Evolutionary conservation across 1,284 basidiomycete species (phyloP), one percentile per base, ranked within the genome.

Genomic region (Naganishia liquefaciens): DNA sequence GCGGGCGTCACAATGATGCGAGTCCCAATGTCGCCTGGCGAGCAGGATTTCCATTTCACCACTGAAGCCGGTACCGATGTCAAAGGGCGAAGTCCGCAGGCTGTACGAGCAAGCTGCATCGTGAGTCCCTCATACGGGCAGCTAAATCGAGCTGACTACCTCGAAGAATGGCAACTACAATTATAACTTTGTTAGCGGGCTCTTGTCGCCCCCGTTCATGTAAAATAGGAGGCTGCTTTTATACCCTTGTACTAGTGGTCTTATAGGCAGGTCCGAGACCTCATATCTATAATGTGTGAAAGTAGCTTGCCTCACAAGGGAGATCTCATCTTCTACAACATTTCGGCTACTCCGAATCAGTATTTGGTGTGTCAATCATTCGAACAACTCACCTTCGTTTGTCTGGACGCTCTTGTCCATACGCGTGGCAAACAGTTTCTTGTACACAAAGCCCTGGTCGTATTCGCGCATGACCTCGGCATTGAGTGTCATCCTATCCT

Each of bases 381-480:
- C 27, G 15, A 19, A 28, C 37, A 10, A 64, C 72, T 62, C 65
- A 75, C 74, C 70, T 62, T 79, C 73, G 52, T 75, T 70, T 0
- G 77, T 79, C 58, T 74, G 73, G 3, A 75, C 73, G 15, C 73
- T 70, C 40, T 75, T 68, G 68, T 79, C 78, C 27, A 75, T 73
- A 62, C 63, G 72, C 27, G 70, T 68, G 5, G 72, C 70, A 66
- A 77, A 78, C 25, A 79, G 62, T 57, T 70, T 70, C 51, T 73
- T 75, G 62, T 77, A 78, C 5, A 78, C 78, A 53, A 79, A 79
- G 46, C 76, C 68, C 53, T 71, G 70, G 65, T 78, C 77, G 60
- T 79, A 78, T 69, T 79, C 78, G 54, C 75, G 69, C 77, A 78
- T 78, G 28, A 79, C 78, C 65, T 79, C 77, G 21, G 76, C 74